phyloP scores from a whole-genome alignment of 2,329 filamentous ascomycete species.

The Penicillium griseofulvum region DNA sequence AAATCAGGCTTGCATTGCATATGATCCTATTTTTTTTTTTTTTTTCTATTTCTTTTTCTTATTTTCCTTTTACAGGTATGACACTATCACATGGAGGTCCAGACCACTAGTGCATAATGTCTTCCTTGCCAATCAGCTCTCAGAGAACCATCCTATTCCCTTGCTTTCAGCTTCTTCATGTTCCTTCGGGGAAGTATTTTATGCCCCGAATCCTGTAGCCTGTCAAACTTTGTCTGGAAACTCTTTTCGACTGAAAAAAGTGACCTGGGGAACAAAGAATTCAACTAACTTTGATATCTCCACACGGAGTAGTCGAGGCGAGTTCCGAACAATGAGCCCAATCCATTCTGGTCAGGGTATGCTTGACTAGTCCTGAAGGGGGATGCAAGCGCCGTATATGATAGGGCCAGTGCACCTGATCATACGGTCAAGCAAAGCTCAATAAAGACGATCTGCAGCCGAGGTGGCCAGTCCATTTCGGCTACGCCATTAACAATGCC shows the following conservation, averaged over 20 bases:
- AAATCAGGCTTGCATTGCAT: slow-evolving; percentile 4
- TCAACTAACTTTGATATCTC: slow-evolving; percentile 2
- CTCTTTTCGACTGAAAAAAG: slow-evolving; percentile 4
- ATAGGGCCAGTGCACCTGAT: slow-evolving; percentile 5
- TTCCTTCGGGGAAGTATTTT: background rate
- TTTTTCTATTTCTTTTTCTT: background rate
- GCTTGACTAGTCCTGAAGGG: background rate
- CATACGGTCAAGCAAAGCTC: slow-evolving; percentile 3
- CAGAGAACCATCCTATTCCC: slow-evolving; percentile 8
- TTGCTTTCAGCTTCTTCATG: slow-evolving; percentile 11
- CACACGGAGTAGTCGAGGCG: background rate
- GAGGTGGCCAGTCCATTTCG: background rate
- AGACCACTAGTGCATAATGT: slow-evolving; percentile 8
- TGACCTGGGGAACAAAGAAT: background rate
- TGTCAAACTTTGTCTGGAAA: slow-evolving; percentile 3
- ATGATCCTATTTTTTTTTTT: background rate
- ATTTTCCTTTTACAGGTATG: slow-evolving; percentile 6
- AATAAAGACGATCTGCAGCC: slow-evolving; percentile 7
- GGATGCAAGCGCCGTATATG: slow-evolving; percentile 2
- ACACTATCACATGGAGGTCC: slow-evolving; percentile 12
- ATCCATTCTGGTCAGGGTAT: background rate
- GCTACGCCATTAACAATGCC: background rate
- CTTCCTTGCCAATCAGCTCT: slow-evolving; percentile 13
- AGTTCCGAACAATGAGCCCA: background rate
- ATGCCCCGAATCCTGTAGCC: slow-evolving; percentile 5